Percentiles rank a stretch among this genome's conserved stretches.
These are phyloP conservation scores for Podospora pseudocomata DNA, from an alignment of 495 filamentous ascomycete species.

Conservation along the genomic window DNA sequence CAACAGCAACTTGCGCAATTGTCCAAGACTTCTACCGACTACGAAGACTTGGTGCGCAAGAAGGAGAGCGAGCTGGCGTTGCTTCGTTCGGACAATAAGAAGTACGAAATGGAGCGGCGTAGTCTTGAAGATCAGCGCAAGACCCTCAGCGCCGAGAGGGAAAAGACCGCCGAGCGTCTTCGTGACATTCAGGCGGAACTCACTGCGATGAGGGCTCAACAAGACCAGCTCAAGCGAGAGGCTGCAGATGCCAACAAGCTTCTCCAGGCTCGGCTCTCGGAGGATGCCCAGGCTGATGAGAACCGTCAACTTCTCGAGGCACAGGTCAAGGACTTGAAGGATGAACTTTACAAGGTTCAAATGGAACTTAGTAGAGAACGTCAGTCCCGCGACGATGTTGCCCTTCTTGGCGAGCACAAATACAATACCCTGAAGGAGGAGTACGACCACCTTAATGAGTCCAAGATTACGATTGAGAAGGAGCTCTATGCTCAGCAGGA, in stretches of 20 bases:
- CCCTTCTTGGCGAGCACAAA: conserved; percentile 87
- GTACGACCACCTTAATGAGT: conserved; percentile 81
- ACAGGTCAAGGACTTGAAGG: conserved; percentile 83
- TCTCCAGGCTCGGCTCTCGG: conserved; percentile 81
- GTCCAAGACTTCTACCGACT: conserved; percentile 86
- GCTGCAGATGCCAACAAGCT: conserved; percentile 81
- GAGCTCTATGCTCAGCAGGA: conserved; percentile 98
- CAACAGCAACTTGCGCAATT: conserved; percentile 82
- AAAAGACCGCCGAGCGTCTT: conserved; percentile 71
- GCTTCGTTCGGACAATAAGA: conserved; percentile 76
- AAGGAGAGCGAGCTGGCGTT: conserved; percentile 93
- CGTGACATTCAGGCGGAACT: conserved; percentile 83
- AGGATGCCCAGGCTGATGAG: conserved; percentile 81
- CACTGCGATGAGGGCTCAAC: conserved; percentile 81
- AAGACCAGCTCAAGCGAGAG: conserved; percentile 77
- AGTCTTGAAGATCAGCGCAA: conserved; percentile 71
- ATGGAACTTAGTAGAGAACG: conserved; percentile 85
- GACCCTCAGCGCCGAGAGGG: conserved; percentile 66
- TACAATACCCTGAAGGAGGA: conserved; percentile 76
- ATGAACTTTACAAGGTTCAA: conserved; percentile 77
- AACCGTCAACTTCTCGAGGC: conserved; percentile 81
- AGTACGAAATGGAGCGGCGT: conserved; percentile 70
- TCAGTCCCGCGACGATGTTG: conserved; percentile 94
- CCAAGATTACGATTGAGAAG: conserved; percentile 96
- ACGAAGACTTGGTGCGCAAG: conserved; percentile 84